Percentiles rank a stretch among this genome's conserved stretches.
These are phyloP conservation scores for Oxyria digyna DNA, from an alignment of 148 eudicot genomes.

Conservation along the genomic window DNA sequence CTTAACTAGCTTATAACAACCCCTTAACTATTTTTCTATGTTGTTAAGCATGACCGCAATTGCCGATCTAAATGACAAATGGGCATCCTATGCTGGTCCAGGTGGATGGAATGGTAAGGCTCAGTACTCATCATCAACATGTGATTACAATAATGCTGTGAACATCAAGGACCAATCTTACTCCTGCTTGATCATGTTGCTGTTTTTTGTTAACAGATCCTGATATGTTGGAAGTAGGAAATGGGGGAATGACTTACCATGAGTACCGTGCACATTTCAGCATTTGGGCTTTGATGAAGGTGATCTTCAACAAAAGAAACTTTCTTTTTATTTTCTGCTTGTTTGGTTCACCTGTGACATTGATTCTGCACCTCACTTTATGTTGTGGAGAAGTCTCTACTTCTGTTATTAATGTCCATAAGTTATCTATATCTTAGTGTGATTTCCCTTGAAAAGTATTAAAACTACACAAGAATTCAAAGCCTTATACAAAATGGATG, in stretches of 20 bases:
- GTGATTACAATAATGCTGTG: neutral
- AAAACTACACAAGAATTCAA: too few species aligned
- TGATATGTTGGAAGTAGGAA: conserved; percentile 17
- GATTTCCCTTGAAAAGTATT: too few species aligned
- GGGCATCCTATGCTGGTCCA: conserved; percentile 5
- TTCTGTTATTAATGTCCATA: too few species aligned
- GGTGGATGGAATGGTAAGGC: conserved; percentile 14
- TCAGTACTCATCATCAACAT: neutral
- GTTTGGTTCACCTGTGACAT: too few species aligned
- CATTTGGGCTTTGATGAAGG: conserved; percentile 16
- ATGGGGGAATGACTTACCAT: conserved; percentile 15
- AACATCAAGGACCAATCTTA: too few species aligned
- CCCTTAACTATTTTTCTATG: neutral
- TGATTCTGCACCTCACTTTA: too few species aligned
- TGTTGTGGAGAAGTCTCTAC: too few species aligned
- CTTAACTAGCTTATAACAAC: neutral
- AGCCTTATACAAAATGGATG: too few species aligned
- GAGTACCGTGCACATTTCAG: conserved; percentile 13
- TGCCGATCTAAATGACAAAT: conserved; percentile 9
- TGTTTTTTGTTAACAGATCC: conserved; percentile 7
- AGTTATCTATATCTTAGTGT: too few species aligned
- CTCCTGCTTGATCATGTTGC: neutral
- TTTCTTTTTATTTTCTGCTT: too few species aligned
- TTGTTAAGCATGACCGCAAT: neutral
- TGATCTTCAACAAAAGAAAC: neutral